Percentiles rank a stretch among this genome's conserved stretches.
Evolutionary conservation across 768 basidiomycete genomes (phyloP).

Genomic region (Hirschioporus abietinus): DNA sequence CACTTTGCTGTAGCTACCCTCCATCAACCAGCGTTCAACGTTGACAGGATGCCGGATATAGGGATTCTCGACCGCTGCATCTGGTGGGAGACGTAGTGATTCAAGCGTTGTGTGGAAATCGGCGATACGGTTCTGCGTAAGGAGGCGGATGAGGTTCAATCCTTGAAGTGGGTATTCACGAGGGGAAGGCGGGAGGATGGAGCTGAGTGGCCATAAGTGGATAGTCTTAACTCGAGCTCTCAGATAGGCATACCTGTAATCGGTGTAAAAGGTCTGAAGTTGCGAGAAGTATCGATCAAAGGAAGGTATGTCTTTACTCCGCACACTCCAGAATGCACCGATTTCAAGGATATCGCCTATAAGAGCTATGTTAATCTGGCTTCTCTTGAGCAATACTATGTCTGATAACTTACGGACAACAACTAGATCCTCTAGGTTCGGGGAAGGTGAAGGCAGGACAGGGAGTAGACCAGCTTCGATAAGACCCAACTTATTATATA

Average conservation of each 20-base stretch:
- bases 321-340: constrained; percentile 91
- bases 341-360: constrained; percentile 93
- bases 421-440: constrained; percentile 60
- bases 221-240: constrained; percentile 7
- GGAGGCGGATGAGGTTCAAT: constrained; percentile 88
- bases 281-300: constrained; percentile 96
- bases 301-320: constrained; percentile 80
- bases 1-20: constrained; percentile 96
- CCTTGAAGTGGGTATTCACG: constrained; percentile 87
- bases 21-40: constrained; percentile 97
- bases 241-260: constrained; percentile 54
- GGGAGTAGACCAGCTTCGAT: constrained; percentile 67
- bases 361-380: neutral
- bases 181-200: constrained; percentile 73
- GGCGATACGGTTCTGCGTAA: constrained; percentile 94
- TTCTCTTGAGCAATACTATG: constrained; percentile 12
- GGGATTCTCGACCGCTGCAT: constrained; percentile 60
- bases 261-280: constrained; percentile 84
- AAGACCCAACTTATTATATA: constrained; percentile 53
- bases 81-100: constrained; percentile 62
- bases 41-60: constrained; percentile 84
- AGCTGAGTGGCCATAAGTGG: constrained; percentile 32
- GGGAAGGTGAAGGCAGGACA: constrained; percentile 55
- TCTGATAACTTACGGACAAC: constrained; percentile 56
- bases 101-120: constrained; percentile 97